Evolutionary conservation across 495 filamentous ascomycete genomes (phyloP).

Genomic region (Pseudoneurospora amorphoporcata): DNA sequence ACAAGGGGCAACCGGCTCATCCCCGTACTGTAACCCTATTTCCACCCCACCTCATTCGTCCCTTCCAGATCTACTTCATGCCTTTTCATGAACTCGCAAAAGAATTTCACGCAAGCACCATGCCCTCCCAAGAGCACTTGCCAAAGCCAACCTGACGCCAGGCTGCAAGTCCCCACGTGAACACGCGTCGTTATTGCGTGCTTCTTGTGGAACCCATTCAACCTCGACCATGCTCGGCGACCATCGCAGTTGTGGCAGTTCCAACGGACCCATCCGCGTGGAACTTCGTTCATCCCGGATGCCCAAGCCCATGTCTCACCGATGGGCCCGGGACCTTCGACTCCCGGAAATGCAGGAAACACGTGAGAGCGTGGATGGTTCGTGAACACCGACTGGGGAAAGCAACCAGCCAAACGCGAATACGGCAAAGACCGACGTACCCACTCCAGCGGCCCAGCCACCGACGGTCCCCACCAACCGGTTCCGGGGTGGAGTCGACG

Average conservation of each 20-base stretch:
- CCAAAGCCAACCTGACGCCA: neutral
- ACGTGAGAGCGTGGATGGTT: neutral
- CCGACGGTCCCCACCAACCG: neutral
- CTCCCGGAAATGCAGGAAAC: neutral
- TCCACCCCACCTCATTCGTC: neutral
- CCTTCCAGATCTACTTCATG: neutral
- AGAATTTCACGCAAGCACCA: neutral
- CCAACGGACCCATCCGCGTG: neutral
- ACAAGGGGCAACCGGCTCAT: neutral
- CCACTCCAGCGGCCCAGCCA: neutral
- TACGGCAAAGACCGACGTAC: neutral
- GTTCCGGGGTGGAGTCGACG: neutral
- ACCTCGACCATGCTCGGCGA: neutral
- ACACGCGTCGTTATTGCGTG: neutral
- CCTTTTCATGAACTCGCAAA: neutral
- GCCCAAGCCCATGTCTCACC: too few species aligned
- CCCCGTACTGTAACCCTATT: neutral
- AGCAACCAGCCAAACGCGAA: neutral
- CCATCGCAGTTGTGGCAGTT: neutral
- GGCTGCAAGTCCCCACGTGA: neutral
- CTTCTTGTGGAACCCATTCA: neutral
- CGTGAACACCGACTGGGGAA: neutral
- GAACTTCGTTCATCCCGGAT: neutral
- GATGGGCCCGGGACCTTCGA: neutral
- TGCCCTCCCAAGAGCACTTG: too few species aligned